Evolutionary conservation across 345 rosid genomes (phyloP).

Genomic region (Balakata baccata): DNA sequence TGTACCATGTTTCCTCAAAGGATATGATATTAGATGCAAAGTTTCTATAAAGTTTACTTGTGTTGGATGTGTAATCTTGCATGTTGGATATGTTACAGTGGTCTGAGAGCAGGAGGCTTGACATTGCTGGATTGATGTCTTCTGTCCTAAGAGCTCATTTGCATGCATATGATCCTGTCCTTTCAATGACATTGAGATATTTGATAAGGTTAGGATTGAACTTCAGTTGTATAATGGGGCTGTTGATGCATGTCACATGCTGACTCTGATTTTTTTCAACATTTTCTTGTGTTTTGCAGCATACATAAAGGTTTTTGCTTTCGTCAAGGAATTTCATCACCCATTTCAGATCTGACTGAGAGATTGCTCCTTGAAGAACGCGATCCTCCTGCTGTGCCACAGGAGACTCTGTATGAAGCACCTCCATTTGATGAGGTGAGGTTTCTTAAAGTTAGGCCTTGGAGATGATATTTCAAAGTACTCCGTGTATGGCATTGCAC

Average conservation of each 20-base stretch:
- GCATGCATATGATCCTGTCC: slow-evolving; percentile 78
- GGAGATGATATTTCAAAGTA: not conserved
- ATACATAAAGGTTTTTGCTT: slow-evolving; percentile 82
- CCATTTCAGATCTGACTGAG: slow-evolving; percentile 83
- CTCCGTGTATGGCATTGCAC: not conserved
- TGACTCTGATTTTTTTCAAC: slow-evolving; percentile 12
- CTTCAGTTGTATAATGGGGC: slow-evolving; percentile 1
- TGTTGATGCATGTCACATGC: slow-evolving; percentile 3
- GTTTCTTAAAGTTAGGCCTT: slow-evolving; percentile 9
- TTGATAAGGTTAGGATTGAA: slow-evolving; percentile 56
- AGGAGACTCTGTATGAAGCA: slow-evolving; percentile 64
- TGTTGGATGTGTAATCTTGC: slow-evolving; percentile 13
- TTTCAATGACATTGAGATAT: slow-evolving; percentile 82
- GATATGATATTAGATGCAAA: not conserved
- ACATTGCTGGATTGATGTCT: slow-evolving; percentile 85
- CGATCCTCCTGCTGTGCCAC: slow-evolving; percentile 73
- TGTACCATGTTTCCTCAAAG: not conserved
- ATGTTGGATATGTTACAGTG: slow-evolving; percentile 52
- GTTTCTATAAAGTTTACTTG: not conserved
- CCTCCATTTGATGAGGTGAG: slow-evolving; percentile 94
- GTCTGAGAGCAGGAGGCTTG: slow-evolving; percentile 84
- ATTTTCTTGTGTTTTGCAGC: slow-evolving; percentile 45
- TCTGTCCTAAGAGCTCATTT: slow-evolving; percentile 85
- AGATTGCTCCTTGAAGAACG: slow-evolving; percentile 83
- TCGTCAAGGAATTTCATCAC: slow-evolving; percentile 68